phyloP scores from a whole-genome alignment of 306 rosid species.

The Glycyrrhiza uralensis region DNA sequence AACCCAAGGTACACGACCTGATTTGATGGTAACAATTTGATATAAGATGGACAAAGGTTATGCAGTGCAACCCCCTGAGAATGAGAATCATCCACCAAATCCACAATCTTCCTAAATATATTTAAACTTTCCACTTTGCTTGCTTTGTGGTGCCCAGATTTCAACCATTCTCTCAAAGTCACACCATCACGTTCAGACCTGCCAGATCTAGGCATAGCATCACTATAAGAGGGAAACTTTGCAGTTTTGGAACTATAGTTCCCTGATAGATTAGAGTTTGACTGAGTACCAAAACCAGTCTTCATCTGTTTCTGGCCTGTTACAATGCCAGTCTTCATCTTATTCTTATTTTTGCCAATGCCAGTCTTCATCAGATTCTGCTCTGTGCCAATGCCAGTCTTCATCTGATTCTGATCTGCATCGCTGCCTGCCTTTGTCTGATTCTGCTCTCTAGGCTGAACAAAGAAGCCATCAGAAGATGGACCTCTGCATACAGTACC shows the following conservation, averaged over 20 bases:
- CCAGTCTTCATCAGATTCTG: constrained; percentile 29
- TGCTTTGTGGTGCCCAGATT: constrained; percentile 39
- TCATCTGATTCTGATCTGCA: constrained; percentile 22
- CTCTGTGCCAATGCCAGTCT: constrained; percentile 1
- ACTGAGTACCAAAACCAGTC: constrained; percentile 5
- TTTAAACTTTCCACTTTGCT: constrained; percentile 58
- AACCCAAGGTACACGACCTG: constrained; percentile 61
- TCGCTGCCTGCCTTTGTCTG: constrained; percentile 36
- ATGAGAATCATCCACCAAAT: constrained; percentile 62
- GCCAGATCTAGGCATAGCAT: constrained; percentile 26
- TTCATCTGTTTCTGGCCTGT: constrained; percentile 19
- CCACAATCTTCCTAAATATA: constrained; percentile 71
- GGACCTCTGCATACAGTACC: constrained; percentile 64
- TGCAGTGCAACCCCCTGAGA: constrained; percentile 66
- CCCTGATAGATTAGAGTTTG: constrained; percentile 36
- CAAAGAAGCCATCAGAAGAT: constrained; percentile 27
- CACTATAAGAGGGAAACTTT: constrained; percentile 31
- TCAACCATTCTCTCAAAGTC: constrained; percentile 85
- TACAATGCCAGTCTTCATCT: constrained; percentile 34
- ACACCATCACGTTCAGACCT: constrained; percentile 52
- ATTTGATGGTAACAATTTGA: constrained; percentile 55
- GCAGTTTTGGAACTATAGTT: constrained; percentile 36
- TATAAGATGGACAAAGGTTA: constrained; percentile 65
- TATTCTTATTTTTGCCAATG: constrained; percentile 25
- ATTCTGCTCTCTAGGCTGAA: constrained; percentile 44